Base-by-base conservation (phyloP, 805 yeast genomes). In the Yarrowia keelungensis region DNA sequence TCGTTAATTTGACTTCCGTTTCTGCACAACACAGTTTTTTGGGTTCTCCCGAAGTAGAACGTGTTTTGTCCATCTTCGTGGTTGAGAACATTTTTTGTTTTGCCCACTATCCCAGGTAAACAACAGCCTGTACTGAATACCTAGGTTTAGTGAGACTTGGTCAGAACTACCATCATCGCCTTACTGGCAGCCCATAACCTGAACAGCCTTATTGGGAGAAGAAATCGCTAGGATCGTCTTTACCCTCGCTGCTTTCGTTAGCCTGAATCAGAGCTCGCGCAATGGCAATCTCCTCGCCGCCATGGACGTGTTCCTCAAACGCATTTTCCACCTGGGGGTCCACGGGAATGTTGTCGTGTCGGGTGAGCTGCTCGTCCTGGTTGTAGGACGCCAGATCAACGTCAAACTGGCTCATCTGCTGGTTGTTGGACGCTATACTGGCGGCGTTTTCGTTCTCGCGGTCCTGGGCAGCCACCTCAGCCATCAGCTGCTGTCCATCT, bases 221-320 rank as follows among this genome's bases (percentile, higher is more conserved):
- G 45, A 62, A 62, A n/a, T 62, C 56, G 4, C 47, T 22, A 8
- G 67, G 67, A 15, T 43, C 67, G 32, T 68, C 71, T 11, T 69
- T 65, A n/a, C 68, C 70, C 16, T 65, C 67, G 10, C 59, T 39
- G 32, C 64, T 56, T 66, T 81, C 86, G 71, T 83, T 85, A 0
- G 89, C 88, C 70, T 86, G 89, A 61, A 87, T 86, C 72, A 87
- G 78, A 0, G 89, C 91, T 51, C 89, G 79, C 0, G 91, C 90
- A 72, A 87, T 87, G 58, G 86, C 89, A 46, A 87, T 85, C 71
- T 86, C 89, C 61, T 83, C 86, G 7, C 84, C 86, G 10, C 72
- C 71, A 38, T 77, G 76, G 4, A 73, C 81, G 56, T 79, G 78
- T 15, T 77, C 77, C 58, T 80, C 84, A 71, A 82, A 85, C 0